Base-by-base conservation (phyloP, 1,139 yeast genomes). In the Lodderomyces theae region DNA sequence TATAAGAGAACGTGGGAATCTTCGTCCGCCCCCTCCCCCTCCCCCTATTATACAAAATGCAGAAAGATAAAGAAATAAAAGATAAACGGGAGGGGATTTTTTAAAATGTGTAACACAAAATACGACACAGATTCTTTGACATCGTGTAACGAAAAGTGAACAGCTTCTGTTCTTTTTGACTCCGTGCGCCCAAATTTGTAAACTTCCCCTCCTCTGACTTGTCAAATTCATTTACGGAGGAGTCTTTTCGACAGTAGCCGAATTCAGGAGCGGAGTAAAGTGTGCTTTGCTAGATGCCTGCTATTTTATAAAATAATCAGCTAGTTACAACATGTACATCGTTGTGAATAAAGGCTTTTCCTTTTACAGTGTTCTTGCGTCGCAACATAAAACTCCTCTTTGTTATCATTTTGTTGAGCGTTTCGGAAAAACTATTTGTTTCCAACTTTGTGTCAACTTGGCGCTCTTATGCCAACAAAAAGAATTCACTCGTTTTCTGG, bases 201-300 rank as follows among this genome's bases (percentile, higher is more conserved):
- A 24, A 8, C n/a, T 13, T 4, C 16, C 29, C 29, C 29, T n/a
- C 16, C 29, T 26, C 16, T 24, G n/a, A 9, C 28, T 24, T 26
- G 29, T n/a, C 5, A 10, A 10, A 13, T 21, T 19, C 29, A 22
- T 39, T 22, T 38, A n/a, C n/a, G n/a, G n/a, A n/a, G n/a, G n/a
- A n/a, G n/a, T n/a, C n/a, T n/a, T n/a, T n/a, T n/a, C n/a, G n/a
- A n/a, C n/a, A n/a, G n/a, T n/a, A n/a, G n/a, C n/a, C n/a, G n/a
- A n/a, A n/a, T n/a, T n/a, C n/a, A n/a, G n/a, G n/a, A n/a, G n/a
- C n/a, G n/a, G n/a, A n/a, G n/a, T n/a, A n/a, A n/a, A n/a, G n/a
- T n/a, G n/a, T n/a, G n/a, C n/a, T n/a, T n/a, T n/a, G n/a, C n/a
- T n/a, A n/a, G n/a, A n/a, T n/a, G n/a, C n/a, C n/a, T n/a, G n/a